A percentile compares a stretch with the other conserved stretches of the same genome.
phyloP scores from a whole-genome alignment of 768 basidiomycete genomes.

The Trichaptum fuscoviolaceum region DNA sequence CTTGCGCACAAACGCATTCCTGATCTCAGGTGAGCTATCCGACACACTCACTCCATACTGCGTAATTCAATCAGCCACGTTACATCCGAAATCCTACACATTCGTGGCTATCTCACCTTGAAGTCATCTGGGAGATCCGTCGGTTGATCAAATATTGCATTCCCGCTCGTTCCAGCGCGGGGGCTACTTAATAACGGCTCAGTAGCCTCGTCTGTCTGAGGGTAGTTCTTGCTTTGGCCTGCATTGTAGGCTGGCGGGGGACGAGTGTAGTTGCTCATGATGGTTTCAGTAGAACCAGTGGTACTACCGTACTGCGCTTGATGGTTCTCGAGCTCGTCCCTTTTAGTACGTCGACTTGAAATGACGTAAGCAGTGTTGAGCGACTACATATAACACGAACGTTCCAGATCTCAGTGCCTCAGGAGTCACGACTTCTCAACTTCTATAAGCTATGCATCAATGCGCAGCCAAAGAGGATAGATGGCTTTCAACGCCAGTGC shows the following conservation, averaged over 20 bases:
- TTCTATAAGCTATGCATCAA: background rate
- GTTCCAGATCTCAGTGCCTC: background rate
- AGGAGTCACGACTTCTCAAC: background rate
- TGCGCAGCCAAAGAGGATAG: background rate
- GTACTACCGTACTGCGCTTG: background rate
- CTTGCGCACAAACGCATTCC: constrained; percentile 85
- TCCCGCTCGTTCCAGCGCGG: constrained; percentile 34
- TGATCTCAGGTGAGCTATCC: constrained; percentile 72
- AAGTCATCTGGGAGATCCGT: constrained; percentile 87
- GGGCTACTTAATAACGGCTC: constrained; percentile 49
- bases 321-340: background rate
- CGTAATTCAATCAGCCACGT: constrained; percentile 9
- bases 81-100: constrained; percentile 4
- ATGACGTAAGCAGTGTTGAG: background rate
- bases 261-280: constrained; percentile 58
- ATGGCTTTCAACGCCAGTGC: background rate
- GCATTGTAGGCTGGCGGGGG: constrained; percentile 56
- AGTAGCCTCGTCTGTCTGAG: constrained; percentile 29
- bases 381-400: too few relatives aligned
- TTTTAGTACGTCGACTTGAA: background rate
- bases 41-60: constrained; percentile 80
- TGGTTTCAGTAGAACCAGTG: constrained; percentile 16
- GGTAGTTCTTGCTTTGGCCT: constrained; percentile 28
- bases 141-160: constrained; percentile 71
- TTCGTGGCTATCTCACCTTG: constrained; percentile 51